A percentile compares a stretch with the other conserved stretches of the same genome.
These are phyloP conservation scores for Colletotrichum echinochloae DNA, from an alignment of 2,329 filamentous ascomycete species.

Conservation along the genomic window DNA sequence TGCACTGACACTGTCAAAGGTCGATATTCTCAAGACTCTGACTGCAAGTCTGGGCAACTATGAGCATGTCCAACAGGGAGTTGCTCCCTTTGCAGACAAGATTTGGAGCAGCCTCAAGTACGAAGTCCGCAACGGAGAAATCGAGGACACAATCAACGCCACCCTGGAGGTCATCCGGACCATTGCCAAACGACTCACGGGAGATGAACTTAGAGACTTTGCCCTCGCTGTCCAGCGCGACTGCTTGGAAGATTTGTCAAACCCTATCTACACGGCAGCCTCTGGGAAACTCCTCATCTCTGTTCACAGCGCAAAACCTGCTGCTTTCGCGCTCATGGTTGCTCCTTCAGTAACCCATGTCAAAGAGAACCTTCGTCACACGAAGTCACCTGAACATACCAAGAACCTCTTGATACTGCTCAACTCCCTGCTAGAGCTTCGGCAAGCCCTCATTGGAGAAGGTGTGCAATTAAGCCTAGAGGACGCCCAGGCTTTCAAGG, in stretches of 20 bases:
- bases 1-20: slow-evolving; percentile 46
- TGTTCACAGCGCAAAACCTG: slow-evolving; percentile 60
- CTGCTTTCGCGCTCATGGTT: slow-evolving; percentile 61
- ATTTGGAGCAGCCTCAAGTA: slow-evolving; percentile 73
- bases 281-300: slow-evolving; percentile 66
- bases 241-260: slow-evolving; percentile 65
- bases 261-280: slow-evolving; percentile 63
- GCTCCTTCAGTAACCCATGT: slow-evolving; percentile 61
- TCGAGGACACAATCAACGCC: slow-evolving; percentile 67
- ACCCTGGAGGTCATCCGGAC: slow-evolving; percentile 67
- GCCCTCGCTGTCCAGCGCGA: slow-evolving; percentile 63
- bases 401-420: slow-evolving; percentile 65
- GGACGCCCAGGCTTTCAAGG: slow-evolving; percentile 53
- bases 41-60: slow-evolving; percentile 65
- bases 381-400: slow-evolving; percentile 62
- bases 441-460: slow-evolving; percentile 53
- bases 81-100: slow-evolving; percentile 62
- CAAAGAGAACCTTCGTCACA: slow-evolving; percentile 62
- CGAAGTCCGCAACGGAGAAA: slow-evolving; percentile 71
- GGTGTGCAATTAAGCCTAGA: slow-evolving; percentile 47
- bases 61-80: slow-evolving; percentile 57
- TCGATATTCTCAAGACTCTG: slow-evolving; percentile 68
- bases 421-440: slow-evolving; percentile 62
- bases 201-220: slow-evolving; percentile 59
- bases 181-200: slow-evolving; percentile 59